Conservation (phyloP, 352 stramenopile genomes). For the Phytophthora ramorum region DNA sequence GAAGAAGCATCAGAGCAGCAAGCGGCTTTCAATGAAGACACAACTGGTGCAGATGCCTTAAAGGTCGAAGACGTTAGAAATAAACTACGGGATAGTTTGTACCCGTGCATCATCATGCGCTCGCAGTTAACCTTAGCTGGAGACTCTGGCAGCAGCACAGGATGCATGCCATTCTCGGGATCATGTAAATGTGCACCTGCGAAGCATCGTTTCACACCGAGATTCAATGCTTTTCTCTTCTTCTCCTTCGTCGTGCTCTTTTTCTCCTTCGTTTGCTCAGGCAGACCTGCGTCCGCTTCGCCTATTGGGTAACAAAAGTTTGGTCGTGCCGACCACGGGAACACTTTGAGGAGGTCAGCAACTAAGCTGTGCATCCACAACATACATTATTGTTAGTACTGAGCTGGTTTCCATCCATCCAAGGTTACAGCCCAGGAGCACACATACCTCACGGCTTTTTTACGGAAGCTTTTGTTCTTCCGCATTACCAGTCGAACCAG, state of each 20-base stretch:
- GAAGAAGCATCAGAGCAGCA: no score
- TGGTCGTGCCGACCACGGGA: slow-evolving; percentile 12
- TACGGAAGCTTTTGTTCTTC: background rate
- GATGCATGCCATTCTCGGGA: no score
- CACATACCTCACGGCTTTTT: slow-evolving; percentile 17
- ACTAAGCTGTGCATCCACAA: slow-evolving; percentile 7
- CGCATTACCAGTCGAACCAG: slow-evolving; percentile 10
- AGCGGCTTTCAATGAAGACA: no score
- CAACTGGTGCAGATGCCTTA: no score
- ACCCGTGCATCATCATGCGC: no score
- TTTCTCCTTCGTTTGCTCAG: background rate
- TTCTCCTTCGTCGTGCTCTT: background rate
- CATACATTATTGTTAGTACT: no score
- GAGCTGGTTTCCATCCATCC: background rate
- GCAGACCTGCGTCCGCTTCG: background rate
- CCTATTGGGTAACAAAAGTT: slow-evolving; percentile 3
- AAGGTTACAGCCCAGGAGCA: background rate
- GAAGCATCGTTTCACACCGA: no score
- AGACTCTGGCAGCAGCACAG: no score
- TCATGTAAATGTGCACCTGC: no score
- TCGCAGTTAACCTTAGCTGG: no score
- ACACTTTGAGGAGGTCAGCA: slow-evolving; percentile 4
- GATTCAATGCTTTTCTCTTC: no score
- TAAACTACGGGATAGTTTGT: no score
- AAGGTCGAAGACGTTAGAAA: background rate